Evolutionary conservation across 257 asterid genomes (phyloP).

Genomic region (Solanum chmielewskii): DNA sequence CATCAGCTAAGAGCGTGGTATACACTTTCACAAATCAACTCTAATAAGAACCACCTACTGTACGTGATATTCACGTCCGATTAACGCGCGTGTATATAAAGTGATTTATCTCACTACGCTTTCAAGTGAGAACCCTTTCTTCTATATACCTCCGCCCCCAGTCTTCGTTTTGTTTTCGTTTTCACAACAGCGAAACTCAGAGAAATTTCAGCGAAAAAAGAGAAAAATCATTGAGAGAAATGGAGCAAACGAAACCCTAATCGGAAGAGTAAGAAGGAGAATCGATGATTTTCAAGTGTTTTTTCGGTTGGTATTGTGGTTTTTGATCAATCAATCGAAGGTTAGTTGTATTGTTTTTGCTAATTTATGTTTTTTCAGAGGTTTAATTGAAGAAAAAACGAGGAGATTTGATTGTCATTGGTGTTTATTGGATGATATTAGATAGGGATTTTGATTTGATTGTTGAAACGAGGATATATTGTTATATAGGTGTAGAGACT

Average conservation of each 20-base stretch:
- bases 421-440: neutral
- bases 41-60: neutral
- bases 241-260: neutral
- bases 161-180: neutral
- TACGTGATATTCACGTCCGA: conserved; percentile 13
- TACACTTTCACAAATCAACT: neutral
- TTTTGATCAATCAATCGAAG: conserved; percentile 40
- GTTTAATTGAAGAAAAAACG: neutral
- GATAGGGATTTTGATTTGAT: neutral
- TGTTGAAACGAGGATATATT: neutral
- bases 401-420: neutral
- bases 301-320: conserved; percentile 10
- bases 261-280: neutral
- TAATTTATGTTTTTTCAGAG: conserved; percentile 2
- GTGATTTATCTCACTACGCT: neutral
- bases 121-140: conserved; percentile 18
- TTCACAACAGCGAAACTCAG: neutral
- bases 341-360: conserved; percentile 35
- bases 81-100: conserved; percentile 7
- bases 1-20: conserved; percentile 11
- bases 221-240: neutral
- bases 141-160: conserved; percentile 64
- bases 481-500: neutral
- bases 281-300: conserved; percentile 28
- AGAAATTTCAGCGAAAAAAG: neutral